Base-by-base conservation (phyloP, 208 protist species). In the Balamuthia mandrillaris region DNA sequence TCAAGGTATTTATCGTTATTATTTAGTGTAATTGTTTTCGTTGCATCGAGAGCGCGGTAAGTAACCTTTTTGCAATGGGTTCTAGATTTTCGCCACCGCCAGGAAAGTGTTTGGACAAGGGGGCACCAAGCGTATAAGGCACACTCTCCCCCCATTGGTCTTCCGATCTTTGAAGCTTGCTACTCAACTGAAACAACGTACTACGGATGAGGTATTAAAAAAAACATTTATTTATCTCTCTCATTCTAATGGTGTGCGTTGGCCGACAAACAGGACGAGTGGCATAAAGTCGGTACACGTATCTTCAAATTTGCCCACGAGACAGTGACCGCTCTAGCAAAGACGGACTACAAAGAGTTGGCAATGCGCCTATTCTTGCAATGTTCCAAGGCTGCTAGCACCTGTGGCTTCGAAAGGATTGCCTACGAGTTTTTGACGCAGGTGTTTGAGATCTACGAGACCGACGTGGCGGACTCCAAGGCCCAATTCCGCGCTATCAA, bases 401-500 rank as follows among this genome's bases (percentile, higher is more conserved):
- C 27, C 16, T 96, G 94, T 74, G 91, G 86, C 27, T 81, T 96
- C 12, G 82, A 94, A 14, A 93, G 94, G 47, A 85, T 92, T 9
- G 88, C 94, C 35, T 97, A 98, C 89, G 94, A 97, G 14, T 93
- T 97, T 44, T 37, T 91, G 24, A 78, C 54, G n/a, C 88, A 88
- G 70, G 96, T 96, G 7, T 95, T 98, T 63, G 81, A 92, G 10
- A 65, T 97, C n/a, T 99, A 97, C 92, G 97, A 99, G 87, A 92
- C 95, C 21, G 88, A 97, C 29, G 91, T 96, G 39, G 86, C 90
- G 7, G 94, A 97, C 39, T 94, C 91, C 1, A 88, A 88, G 9
- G 88, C 91, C 42, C 96, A 98, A 89, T 85, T 96, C 9, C 83
- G 87, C 12, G 93, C 94, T 51, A 68, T 99, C 3, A 72, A 87